Percentiles rank a stretch among this genome's conserved stretches.
Conservation (phyloP, 768 basidiomycete genomes). For the Glaciozyma antarctica region DNA sequence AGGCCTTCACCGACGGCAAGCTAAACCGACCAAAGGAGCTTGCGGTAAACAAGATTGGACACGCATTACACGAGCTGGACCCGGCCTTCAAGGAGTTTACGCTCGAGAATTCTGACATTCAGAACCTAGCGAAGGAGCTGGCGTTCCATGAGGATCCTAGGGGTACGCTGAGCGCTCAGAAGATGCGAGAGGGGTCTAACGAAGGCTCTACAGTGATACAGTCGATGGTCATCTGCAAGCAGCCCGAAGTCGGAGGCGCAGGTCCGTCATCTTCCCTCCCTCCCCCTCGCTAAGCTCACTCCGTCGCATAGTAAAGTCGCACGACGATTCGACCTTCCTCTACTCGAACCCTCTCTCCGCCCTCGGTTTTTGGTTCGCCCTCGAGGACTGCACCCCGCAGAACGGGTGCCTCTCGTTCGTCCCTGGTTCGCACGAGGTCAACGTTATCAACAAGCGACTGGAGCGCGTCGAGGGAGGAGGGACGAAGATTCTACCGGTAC, state of each 20-base stretch:
- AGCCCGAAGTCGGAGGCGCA: constrained; percentile 80
- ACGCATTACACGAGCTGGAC: constrained; percentile 73
- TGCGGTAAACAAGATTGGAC: constrained; percentile 49
- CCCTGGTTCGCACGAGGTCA: constrained; percentile 75
- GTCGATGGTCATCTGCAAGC: constrained; percentile 93
- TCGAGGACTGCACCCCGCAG: constrained; percentile 70
- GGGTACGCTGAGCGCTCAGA: constrained; percentile 45
- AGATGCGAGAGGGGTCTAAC: not conserved
- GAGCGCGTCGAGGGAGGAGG: constrained; percentile 60
- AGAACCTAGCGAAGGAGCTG: constrained; percentile 46
- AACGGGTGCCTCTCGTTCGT: constrained; percentile 84
- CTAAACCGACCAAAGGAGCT: constrained; percentile 51
- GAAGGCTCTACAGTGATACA: constrained; percentile 65
- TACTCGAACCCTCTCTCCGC: constrained; percentile 88
- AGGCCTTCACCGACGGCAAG: constrained; percentile 65
- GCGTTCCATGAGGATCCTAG: constrained; percentile 73
- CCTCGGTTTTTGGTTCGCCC: constrained; percentile 91
- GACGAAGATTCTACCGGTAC: constrained; percentile 69
- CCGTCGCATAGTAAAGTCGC: constrained; percentile 58
- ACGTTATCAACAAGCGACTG: constrained; percentile 67
- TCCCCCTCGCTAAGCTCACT: not conserved
- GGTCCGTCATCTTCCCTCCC: constrained; percentile 36
- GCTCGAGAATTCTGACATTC: constrained; percentile 56
- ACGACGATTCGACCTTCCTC: constrained; percentile 77
- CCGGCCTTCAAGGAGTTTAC: constrained; percentile 69